A percentile compares a stretch with the other conserved stretches of the same genome.
Evolutionary conservation across 2,329 filamentous ascomycete species (phyloP).

Genomic region (Aspergillus alliaceus): DNA sequence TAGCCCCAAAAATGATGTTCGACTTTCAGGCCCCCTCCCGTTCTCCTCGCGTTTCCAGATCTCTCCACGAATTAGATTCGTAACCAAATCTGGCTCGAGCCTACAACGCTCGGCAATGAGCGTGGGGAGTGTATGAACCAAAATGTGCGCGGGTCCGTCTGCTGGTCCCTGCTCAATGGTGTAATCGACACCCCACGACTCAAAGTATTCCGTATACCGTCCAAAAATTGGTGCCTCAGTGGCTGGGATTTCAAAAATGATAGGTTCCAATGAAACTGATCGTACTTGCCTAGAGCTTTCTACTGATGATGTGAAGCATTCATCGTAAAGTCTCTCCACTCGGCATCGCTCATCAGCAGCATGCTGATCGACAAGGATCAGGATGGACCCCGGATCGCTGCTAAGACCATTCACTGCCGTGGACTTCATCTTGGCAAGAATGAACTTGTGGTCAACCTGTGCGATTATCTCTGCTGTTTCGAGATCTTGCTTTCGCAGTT

Average conservation of each 20-base stretch:
- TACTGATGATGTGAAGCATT: conserved; percentile 44
- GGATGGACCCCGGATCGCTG: conserved; percentile 30
- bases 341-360: conserved; percentile 87
- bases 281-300: conserved; percentile 13
- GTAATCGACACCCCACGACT: conserved; percentile 73
- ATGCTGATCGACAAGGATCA: conserved; percentile 88
- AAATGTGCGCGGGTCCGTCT: conserved; percentile 34
- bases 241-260: conserved; percentile 64
- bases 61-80: conserved; percentile 73
- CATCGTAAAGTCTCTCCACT: conserved; percentile 69
- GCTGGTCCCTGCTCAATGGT: conserved; percentile 36
- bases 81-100: conserved; percentile 67
- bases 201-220: conserved; percentile 58
- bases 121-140: conserved; percentile 63
- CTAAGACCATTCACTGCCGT: background rate
- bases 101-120: conserved; percentile 75
- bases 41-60: conserved; percentile 65
- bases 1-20: background rate
- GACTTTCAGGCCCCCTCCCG: conserved; percentile 10
- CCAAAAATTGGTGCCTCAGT: conserved; percentile 63
- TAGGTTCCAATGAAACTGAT: conserved; percentile 38
- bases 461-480: conserved; percentile 64
- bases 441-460: conserved; percentile 89
- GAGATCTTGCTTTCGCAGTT: conserved; percentile 64
- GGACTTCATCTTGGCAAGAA: conserved; percentile 63